phyloP scores from a whole-genome alignment of 495 filamentous ascomycete species.

The Saxophila tyrrhenica region DNA sequence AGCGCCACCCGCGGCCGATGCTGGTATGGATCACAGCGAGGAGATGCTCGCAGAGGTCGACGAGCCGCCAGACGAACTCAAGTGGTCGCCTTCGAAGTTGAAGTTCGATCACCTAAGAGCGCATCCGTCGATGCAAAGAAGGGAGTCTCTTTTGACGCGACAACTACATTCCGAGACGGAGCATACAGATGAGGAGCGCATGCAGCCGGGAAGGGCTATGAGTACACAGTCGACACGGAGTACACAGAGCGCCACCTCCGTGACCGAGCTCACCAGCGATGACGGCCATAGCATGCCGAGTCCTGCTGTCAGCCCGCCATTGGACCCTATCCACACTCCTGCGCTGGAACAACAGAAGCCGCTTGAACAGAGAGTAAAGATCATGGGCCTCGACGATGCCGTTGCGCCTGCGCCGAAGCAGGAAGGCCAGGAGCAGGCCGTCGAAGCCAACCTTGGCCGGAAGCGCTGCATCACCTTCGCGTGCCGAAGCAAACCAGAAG shows the following conservation, averaged over 20 bases:
- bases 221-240: slow-evolving; percentile 60
- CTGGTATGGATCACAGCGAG: neutral
- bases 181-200: slow-evolving; percentile 11
- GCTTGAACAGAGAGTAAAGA: slow-evolving; percentile 17
- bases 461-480: slow-evolving; percentile 92
- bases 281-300: slow-evolving; percentile 77
- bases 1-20: neutral
- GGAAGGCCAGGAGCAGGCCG: slow-evolving; percentile 17
- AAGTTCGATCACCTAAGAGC: slow-evolving; percentile 1
- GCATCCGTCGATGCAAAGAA: neutral
- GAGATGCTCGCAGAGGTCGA: slow-evolving; percentile 13
- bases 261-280: slow-evolving; percentile 81
- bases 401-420: slow-evolving; percentile 12
- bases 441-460: slow-evolving; percentile 44
- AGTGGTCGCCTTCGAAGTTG: slow-evolving; percentile 8
- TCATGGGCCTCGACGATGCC: slow-evolving; percentile 24
- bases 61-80: slow-evolving; percentile 21
- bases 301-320: slow-evolving; percentile 75
- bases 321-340: slow-evolving; percentile 33
- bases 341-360: slow-evolving; percentile 25
- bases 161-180: slow-evolving; percentile 21
- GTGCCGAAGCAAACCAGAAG: slow-evolving; percentile 46
- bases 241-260: slow-evolving; percentile 66
- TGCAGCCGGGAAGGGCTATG: slow-evolving; percentile 20
- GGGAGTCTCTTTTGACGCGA: slow-evolving; percentile 23